These are phyloP conservation scores for Pseudogymnoascus sp. DNA, from an alignment of 2,329 filamentous ascomycete species.

Conservation along the genomic window DNA sequence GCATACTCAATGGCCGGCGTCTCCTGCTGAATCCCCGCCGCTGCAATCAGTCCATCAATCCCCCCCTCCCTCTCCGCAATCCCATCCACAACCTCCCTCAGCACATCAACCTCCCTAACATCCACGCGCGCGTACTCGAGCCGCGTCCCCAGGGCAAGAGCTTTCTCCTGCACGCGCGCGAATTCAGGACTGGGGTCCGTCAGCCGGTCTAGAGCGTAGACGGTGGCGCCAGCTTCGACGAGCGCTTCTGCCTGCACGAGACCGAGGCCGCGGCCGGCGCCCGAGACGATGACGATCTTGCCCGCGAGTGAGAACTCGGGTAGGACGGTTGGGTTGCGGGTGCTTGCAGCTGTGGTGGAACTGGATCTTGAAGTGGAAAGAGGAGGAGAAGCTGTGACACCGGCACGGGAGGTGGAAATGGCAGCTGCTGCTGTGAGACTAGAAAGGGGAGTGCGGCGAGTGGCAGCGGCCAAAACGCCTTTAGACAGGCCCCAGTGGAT, in stretches of 20 bases:
- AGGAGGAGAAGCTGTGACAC: background rate
- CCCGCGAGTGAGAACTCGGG: constrained; percentile 64
- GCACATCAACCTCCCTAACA: constrained; percentile 50
- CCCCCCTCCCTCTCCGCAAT: constrained; percentile 55
- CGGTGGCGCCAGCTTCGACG: constrained; percentile 63
- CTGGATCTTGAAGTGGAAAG: background rate
- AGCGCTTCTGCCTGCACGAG: constrained; percentile 65
- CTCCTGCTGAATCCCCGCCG: constrained; percentile 61
- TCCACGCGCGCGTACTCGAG: constrained; percentile 62
- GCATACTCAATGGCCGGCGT: constrained; percentile 60
- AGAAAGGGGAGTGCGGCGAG: background rate
- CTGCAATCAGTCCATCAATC: constrained; percentile 61
- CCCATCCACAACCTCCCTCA: constrained; percentile 49
- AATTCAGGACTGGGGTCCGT: constrained; percentile 45
- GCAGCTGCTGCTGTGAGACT: background rate
- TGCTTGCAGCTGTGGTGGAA: background rate
- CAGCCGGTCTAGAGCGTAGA: constrained; percentile 38
- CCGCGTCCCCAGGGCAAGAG: constrained; percentile 52
- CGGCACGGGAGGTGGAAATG: background rate
- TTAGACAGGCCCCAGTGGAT: background rate
- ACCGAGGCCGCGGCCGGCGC: constrained; percentile 65
- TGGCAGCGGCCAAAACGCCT: background rate
- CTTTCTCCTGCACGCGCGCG: constrained; percentile 48
- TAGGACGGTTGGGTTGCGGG: background rate
- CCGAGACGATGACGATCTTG: constrained; percentile 62